Conservation (phyloP, 2,329 filamentous ascomycete species). For the Botrytis fabae region DNA sequence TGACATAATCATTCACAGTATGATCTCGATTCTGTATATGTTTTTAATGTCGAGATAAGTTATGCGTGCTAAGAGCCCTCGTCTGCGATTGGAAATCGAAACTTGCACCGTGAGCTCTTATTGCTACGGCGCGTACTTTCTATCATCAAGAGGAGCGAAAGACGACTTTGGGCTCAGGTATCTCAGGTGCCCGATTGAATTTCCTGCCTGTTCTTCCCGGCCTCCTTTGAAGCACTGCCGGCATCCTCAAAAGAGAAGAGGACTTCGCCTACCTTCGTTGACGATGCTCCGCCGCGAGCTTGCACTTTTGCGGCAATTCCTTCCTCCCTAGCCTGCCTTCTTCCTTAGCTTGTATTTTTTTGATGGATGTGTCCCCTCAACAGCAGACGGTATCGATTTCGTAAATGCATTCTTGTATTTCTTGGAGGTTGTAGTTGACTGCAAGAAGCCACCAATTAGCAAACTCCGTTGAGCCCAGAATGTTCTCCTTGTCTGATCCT, state of each 20-base stretch:
- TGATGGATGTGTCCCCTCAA: too few relatives aligned
- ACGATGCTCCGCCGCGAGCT: background rate
- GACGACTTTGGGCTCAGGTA: background rate
- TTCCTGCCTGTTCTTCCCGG: background rate
- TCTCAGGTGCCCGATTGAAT: too few relatives aligned
- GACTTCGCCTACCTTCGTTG: accelerated
- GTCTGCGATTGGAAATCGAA: background rate
- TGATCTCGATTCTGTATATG: too few relatives aligned
- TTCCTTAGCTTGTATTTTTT: background rate
- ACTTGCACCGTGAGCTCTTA: background rate
- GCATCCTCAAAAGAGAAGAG: background rate
- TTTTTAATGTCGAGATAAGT: background rate
- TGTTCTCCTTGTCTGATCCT: background rate
- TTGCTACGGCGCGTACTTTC: background rate
- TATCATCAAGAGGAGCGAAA: too few relatives aligned
- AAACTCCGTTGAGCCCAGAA: background rate
- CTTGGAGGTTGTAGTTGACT: background rate
- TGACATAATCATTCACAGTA: background rate
- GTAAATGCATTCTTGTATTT: background rate
- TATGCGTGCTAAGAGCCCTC: background rate
- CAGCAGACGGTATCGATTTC: background rate
- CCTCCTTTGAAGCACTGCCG: accelerated
- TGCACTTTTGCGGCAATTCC: background rate
- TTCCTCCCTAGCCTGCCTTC: background rate
- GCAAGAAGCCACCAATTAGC: background rate